Evolutionary conservation across 441 rosid species (phyloP).

Genomic region (Breynia disticha): DNA sequence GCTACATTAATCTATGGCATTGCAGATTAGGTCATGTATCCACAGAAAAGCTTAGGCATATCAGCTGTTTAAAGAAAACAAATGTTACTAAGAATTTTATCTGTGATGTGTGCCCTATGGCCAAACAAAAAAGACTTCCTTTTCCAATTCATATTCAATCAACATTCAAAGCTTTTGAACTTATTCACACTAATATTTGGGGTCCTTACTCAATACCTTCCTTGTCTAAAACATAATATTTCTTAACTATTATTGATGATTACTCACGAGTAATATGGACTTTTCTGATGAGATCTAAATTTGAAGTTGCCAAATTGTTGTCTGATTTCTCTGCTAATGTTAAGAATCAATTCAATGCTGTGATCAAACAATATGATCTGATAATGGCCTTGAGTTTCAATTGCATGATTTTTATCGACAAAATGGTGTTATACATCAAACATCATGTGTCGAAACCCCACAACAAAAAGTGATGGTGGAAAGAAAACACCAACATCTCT

Average conservation of each 20-base stretch:
- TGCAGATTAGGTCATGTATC: too few relatives aligned
- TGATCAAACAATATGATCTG: not conserved
- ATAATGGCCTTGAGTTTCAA: not conserved
- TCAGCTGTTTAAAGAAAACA: too few relatives aligned
- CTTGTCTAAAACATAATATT: too few relatives aligned
- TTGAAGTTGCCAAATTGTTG: not conserved
- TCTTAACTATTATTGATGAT: not conserved
- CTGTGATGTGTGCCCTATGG: too few relatives aligned
- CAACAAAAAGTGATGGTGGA: not conserved
- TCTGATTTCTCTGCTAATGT: not conserved
- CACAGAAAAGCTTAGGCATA: too few relatives aligned
- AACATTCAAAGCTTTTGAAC: too few relatives aligned
- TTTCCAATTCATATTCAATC: too few relatives aligned
- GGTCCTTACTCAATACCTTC: too few relatives aligned
- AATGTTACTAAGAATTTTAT: too few relatives aligned
- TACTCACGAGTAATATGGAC: not conserved
- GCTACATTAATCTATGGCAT: too few relatives aligned
- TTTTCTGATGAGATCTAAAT: not conserved
- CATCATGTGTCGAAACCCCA: not conserved
- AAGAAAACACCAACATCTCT: not conserved
- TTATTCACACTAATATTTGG: too few relatives aligned
- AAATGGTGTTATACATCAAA: not conserved
- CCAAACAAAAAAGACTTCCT: too few relatives aligned
- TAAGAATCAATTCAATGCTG: not conserved
- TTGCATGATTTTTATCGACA: not conserved